A percentile compares a stretch with the other conserved stretches of the same genome.
Conservation (phyloP, 305 asterid genomes). For the Striga hermonthica region DNA sequence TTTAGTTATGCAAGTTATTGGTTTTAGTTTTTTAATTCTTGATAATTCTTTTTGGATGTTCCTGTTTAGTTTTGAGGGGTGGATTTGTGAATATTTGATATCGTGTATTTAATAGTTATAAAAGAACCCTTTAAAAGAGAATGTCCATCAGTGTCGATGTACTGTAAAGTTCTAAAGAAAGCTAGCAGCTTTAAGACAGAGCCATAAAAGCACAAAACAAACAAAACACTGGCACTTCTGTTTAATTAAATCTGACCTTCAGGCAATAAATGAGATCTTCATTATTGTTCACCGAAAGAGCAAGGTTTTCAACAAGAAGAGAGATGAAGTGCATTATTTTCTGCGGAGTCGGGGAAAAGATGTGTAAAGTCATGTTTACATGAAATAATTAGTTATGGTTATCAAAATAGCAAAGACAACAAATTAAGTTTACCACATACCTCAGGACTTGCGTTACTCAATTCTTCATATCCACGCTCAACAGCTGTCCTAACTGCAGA, state of each 20-base stretch:
- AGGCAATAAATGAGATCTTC: slow-evolving; percentile 92
- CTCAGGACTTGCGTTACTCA: slow-evolving; percentile 79
- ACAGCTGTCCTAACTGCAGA: slow-evolving; percentile 96
- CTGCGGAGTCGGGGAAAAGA: slow-evolving; percentile 46
- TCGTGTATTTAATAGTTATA: slow-evolving; percentile 1
- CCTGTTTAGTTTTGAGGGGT: not conserved
- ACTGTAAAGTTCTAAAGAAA: slow-evolving; percentile 2
- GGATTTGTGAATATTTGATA: slow-evolving; percentile 11
- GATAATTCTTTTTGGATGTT: not conserved
- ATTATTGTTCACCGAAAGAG: slow-evolving; percentile 77
- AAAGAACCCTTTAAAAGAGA: slow-evolving; percentile 10
- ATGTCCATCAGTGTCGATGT: not conserved
- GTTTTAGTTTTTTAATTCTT: not conserved
- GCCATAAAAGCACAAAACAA: slow-evolving; percentile 25
- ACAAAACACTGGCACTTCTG: slow-evolving; percentile 15
- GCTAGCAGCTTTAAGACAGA: slow-evolving; percentile 16
- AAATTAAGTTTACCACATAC: slow-evolving; percentile 37
- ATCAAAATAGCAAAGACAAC: slow-evolving; percentile 18
- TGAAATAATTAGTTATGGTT: slow-evolving; percentile 4
- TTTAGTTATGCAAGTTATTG: slow-evolving; percentile 11
- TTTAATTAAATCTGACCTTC: slow-evolving; percentile 58
- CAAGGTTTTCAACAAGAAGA: slow-evolving; percentile 87
- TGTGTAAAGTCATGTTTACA: slow-evolving; percentile 28
- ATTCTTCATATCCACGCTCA: slow-evolving; percentile 93
- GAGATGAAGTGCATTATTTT: slow-evolving; percentile 90